Percentiles rank a stretch among this genome's conserved stretches.
Evolutionary conservation across 129 eudicot genomes (phyloP).

Genomic region (Scalesia atractyloides): DNA sequence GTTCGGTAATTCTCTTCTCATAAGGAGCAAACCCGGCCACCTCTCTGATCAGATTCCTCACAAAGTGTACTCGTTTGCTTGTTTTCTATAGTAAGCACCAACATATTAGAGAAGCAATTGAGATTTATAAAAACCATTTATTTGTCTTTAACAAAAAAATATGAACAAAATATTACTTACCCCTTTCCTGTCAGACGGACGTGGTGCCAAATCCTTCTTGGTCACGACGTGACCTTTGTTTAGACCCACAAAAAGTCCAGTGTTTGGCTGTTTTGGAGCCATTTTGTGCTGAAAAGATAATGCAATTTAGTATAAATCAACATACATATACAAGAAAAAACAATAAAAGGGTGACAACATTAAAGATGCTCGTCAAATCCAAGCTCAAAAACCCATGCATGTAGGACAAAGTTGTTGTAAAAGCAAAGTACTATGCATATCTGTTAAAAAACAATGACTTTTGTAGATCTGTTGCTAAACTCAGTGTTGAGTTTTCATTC

Average conservation of each 20-base stretch:
- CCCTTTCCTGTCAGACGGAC: constrained; percentile 40
- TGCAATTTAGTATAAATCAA: not conserved
- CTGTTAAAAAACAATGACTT: not conserved
- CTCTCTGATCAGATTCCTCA: constrained; percentile 54
- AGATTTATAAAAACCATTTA: not conserved
- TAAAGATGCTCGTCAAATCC: not conserved
- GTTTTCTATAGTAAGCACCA: constrained; percentile 41
- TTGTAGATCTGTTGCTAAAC: not conserved
- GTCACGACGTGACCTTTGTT: constrained; percentile 35
- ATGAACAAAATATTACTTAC: not conserved
- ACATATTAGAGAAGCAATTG: not conserved
- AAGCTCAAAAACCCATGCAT: not conserved
- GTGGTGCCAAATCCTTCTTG: constrained; percentile 35
- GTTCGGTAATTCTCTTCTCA: constrained; percentile 68
- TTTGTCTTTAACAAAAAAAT: not conserved
- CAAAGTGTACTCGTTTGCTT: constrained; percentile 52
- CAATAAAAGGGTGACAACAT: not conserved
- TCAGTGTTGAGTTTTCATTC: not conserved
- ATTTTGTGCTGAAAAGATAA: not conserved
- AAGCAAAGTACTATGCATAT: not conserved
- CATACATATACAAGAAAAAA: not conserved
- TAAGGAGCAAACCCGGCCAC: constrained; percentile 71
- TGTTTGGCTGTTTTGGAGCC: constrained; percentile 36
- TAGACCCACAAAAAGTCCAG: constrained; percentile 38
- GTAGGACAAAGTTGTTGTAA: not conserved